These are phyloP conservation scores for Salix udensis DNA, from an alignment of 345 rosid species.

Conservation along the genomic window DNA sequence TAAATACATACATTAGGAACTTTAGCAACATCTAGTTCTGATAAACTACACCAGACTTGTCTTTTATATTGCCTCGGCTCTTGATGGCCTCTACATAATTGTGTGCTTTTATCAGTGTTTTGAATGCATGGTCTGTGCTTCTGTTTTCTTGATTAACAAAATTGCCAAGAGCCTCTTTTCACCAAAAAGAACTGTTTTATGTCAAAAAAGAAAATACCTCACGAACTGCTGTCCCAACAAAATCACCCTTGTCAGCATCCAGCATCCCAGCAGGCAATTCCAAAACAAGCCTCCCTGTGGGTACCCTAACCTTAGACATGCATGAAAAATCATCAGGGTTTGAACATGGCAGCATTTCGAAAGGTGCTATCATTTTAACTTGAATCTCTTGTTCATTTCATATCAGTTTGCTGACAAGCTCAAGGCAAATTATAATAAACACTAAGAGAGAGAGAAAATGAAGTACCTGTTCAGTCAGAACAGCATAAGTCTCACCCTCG, in stretches of 20 bases:
- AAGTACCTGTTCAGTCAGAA: constrained; percentile 87
- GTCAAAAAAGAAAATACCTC: constrained; percentile 46
- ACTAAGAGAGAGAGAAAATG: neutral
- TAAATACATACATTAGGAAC: neutral
- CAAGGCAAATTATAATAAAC: neutral
- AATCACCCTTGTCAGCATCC: constrained; percentile 80
- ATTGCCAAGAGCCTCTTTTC: neutral
- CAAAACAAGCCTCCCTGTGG: constrained; percentile 68
- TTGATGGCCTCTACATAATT: neutral
- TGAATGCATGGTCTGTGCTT: neutral
- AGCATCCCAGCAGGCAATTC: constrained; percentile 97
- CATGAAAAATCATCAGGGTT: constrained; percentile 5
- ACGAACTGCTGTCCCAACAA: constrained; percentile 86
- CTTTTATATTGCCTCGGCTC: neutral
- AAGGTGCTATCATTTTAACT: neutral
- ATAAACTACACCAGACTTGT: neutral
- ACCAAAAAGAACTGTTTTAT: neutral
- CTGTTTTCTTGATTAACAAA: neutral
- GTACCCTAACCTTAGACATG: constrained; percentile 73
- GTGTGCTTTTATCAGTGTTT: neutral
- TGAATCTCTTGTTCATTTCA: constrained; percentile 1
- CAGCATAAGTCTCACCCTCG: constrained; percentile 61
- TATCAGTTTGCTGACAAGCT: neutral
- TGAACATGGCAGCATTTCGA: neutral
- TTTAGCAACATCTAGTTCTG: neutral